phyloP scores from a whole-genome alignment of 352 stramenopile genomes.

The Pythium utonaiense region DNA sequence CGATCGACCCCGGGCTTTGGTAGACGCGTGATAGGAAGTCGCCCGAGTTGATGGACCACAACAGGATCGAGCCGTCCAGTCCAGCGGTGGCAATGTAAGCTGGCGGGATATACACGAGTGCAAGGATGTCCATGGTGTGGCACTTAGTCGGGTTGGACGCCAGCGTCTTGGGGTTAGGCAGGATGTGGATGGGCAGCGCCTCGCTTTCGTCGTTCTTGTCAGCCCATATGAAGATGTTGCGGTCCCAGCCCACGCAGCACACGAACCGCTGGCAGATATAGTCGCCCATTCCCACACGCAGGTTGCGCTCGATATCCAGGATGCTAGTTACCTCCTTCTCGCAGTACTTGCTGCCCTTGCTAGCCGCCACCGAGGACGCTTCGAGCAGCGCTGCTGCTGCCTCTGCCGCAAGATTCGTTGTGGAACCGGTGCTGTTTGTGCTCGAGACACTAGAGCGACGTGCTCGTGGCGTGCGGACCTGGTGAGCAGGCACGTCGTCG shows the following conservation, averaged over 20 bases:
- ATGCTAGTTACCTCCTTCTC: constrained; percentile 85
- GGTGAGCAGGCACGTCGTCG: neutral
- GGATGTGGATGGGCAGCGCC: constrained; percentile 49
- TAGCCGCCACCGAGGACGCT: neutral
- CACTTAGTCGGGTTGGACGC: constrained; percentile 29
- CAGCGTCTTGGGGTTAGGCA: constrained; percentile 36
- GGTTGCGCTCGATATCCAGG: constrained; percentile 71
- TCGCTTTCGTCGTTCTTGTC: constrained; percentile 81
- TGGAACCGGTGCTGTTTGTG: neutral
- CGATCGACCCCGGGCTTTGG: constrained; percentile 58
- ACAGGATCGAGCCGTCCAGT: constrained; percentile 64
- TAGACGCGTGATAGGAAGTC: constrained; percentile 61
- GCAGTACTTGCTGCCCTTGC: constrained; percentile 37
- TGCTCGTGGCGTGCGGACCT: constrained; percentile 3
- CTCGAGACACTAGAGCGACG: neutral
- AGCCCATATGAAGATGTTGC: constrained; percentile 77
- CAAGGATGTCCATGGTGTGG: constrained; percentile 68
- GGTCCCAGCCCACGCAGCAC: constrained; percentile 82
- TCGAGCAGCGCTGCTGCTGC: constrained; percentile 8
- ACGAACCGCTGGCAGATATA: constrained; percentile 81
- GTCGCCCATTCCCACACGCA: constrained; percentile 77
- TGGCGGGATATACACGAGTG: constrained; percentile 63
- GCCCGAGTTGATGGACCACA: constrained; percentile 80
- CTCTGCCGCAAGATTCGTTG: neutral
- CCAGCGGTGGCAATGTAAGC: constrained; percentile 67